Percentiles rank a stretch among this genome's conserved stretches.
These are phyloP conservation scores for Rhododendron williamsianum DNA, from an alignment of 148 eudicot genomes.

Conservation along the genomic window DNA sequence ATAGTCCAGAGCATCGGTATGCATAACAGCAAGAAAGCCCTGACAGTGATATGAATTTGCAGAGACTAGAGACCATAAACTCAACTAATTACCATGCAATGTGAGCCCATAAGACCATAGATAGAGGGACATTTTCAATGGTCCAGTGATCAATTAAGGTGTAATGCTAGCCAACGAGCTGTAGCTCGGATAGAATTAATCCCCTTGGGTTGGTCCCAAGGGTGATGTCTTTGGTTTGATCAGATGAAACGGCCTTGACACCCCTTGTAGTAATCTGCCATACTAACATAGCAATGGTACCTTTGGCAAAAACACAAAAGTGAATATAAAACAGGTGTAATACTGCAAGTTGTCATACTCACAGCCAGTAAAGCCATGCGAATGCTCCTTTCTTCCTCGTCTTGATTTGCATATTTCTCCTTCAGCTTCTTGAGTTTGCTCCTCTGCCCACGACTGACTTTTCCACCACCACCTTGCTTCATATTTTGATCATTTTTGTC, in stretches of 20 bases:
- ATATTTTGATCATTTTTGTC: constrained; percentile 35
- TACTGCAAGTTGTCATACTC: constrained; percentile 28
- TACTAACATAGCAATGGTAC: not conserved
- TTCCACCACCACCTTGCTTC: constrained; percentile 49
- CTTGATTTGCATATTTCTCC: constrained; percentile 96
- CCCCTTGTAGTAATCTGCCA: not conserved
- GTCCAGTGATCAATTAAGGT: constrained; percentile 6
- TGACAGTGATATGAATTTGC: not conserved
- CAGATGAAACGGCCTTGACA: not conserved
- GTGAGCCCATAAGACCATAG: not conserved
- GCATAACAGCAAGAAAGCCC: not conserved
- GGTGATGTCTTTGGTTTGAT: not conserved
- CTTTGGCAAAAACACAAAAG: not conserved
- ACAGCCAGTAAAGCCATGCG: constrained; percentile 96
- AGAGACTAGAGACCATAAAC: not conserved
- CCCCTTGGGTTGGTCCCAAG: not conserved
- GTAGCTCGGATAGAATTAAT: not conserved
- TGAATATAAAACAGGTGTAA: not conserved
- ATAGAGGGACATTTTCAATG: not conserved
- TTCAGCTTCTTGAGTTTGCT: constrained; percentile 91
- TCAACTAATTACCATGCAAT: not conserved
- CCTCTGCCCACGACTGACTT: constrained; percentile 84
- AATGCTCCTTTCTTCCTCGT: constrained; percentile 87
- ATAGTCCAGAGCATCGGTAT: too few relatives aligned
- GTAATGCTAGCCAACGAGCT: not conserved